Percentiles rank a stretch among this genome's conserved stretches.
phyloP scores from a whole-genome alignment of 305 asterid species.

The Solanum aculeatissimum region DNA sequence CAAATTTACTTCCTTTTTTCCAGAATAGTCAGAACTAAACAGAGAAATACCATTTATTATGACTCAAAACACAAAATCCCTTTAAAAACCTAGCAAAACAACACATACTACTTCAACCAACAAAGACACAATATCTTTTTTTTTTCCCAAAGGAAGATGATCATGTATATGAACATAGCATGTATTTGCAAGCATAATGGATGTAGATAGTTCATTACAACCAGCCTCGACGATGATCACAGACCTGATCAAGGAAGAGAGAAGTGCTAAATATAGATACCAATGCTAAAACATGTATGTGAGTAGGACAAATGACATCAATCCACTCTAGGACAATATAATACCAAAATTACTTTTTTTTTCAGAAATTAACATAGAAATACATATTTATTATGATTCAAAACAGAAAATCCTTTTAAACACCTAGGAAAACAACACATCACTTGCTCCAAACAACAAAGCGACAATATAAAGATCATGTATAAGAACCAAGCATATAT shows the following conservation, averaged over 20 bases:
- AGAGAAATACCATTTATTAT: background rate
- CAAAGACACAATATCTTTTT: too few relatives aligned
- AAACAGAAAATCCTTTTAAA: background rate
- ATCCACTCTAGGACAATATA: background rate
- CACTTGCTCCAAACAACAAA: background rate
- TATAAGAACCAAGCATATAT: background rate
- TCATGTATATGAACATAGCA: too few relatives aligned
- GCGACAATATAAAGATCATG: background rate
- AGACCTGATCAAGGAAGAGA: conserved; percentile 5
- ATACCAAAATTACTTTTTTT: background rate
- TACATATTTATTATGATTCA: background rate
- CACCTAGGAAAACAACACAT: background rate
- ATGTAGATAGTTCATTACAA: too few relatives aligned
- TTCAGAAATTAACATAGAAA: background rate
- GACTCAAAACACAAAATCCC: background rate
- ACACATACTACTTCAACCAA: background rate
- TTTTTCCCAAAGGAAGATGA: too few relatives aligned
- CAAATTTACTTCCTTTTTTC: background rate
- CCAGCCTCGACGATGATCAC: background rate
- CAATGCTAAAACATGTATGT: background rate
- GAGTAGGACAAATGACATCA: background rate
- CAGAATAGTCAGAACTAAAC: background rate
- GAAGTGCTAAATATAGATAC: background rate
- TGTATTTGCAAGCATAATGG: background rate
- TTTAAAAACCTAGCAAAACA: background rate